phyloP scores from a whole-genome alignment of 495 filamentous ascomycete genomes.

The Penicillium soppii region DNA sequence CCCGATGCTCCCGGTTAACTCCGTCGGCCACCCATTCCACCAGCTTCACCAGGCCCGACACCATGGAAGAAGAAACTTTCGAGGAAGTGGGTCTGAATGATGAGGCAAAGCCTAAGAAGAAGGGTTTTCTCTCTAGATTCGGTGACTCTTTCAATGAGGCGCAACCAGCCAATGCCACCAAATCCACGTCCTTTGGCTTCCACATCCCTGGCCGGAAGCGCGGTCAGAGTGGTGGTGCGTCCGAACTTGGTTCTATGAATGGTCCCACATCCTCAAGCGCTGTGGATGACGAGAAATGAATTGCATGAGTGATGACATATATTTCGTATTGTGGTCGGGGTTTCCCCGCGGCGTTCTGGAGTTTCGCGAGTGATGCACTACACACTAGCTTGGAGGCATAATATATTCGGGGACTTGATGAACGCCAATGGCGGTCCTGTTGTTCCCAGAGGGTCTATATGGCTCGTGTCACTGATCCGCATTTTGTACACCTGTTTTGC shows the following conservation, averaged over 20 bases:
- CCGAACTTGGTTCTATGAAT: slow-evolving; percentile 64
- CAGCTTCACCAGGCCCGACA: slow-evolving; percentile 51
- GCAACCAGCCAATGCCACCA: slow-evolving; percentile 38
- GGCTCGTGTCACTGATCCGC: background rate
- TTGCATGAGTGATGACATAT: slow-evolving; percentile 8
- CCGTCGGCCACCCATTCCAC: slow-evolving; percentile 51
- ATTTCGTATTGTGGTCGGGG: background rate
- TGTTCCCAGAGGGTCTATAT: background rate
- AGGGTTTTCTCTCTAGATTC: slow-evolving; percentile 82
- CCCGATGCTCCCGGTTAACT: slow-evolving; percentile 55
- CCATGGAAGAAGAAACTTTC: slow-evolving; percentile 74
- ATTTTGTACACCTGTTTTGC: slow-evolving; percentile 8
- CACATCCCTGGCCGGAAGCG: slow-evolving; percentile 70
- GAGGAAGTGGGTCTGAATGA: slow-evolving; percentile 91
- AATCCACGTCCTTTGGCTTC: slow-evolving; percentile 57
- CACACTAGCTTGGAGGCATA: background rate
- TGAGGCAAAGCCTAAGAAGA: slow-evolving; percentile 72
- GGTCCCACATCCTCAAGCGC: slow-evolving; percentile 18
- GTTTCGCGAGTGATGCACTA: slow-evolving; percentile 2
- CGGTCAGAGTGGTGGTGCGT: slow-evolving; percentile 69
- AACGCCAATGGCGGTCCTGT: background rate
- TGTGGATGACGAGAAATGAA: slow-evolving; percentile 30
- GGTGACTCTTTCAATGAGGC: slow-evolving; percentile 55
- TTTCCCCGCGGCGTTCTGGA: slow-evolving; percentile 12
- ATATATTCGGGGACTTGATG: slow-evolving; percentile 1